Conservation (phyloP, 1,284 basidiomycete species). For the Fomitopsis pinicola region DNA sequence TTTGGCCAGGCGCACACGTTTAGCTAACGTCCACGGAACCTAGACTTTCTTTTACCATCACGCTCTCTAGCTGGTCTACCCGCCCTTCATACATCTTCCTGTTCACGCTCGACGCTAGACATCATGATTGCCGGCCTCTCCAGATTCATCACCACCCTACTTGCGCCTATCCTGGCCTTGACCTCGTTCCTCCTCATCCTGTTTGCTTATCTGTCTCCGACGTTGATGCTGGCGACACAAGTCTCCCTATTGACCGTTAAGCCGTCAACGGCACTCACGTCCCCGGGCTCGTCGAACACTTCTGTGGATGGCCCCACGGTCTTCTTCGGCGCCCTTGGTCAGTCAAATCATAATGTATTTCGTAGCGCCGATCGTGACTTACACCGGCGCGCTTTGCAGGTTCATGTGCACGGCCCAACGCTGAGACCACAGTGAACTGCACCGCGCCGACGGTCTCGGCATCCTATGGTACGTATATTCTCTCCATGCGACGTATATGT, state of each 20-base stretch:
- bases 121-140: slow-evolving; percentile 69
- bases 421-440: slow-evolving; percentile 50
- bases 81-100: background rate
- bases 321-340: slow-evolving; percentile 64
- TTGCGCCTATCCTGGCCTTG: slow-evolving; percentile 62
- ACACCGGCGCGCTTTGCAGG: slow-evolving; percentile 36
- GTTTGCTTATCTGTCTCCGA: slow-evolving; percentile 64
- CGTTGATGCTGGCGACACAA: slow-evolving; percentile 50
- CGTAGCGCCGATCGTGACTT: background rate
- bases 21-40: background rate
- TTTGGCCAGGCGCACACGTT: slow-evolving; percentile 13
- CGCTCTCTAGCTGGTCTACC: slow-evolving; percentile 10
- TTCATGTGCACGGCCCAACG: slow-evolving; percentile 58
- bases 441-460: slow-evolving; percentile 54
- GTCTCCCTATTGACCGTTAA: slow-evolving; percentile 63
- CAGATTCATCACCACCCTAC: slow-evolving; percentile 64
- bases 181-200: slow-evolving; percentile 61
- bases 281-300: slow-evolving; percentile 31
- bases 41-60: slow-evolving; percentile 2
- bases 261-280: slow-evolving; percentile 49
- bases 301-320: slow-evolving; percentile 68
- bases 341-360: slow-evolving; percentile 13
- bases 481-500: background rate
- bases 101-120: slow-evolving; percentile 3
- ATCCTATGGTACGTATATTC: slow-evolving; percentile 46